These are phyloP conservation scores for Phytopythium oedochilum DNA, from an alignment of 352 stramenopile species.

Conservation along the genomic window DNA sequence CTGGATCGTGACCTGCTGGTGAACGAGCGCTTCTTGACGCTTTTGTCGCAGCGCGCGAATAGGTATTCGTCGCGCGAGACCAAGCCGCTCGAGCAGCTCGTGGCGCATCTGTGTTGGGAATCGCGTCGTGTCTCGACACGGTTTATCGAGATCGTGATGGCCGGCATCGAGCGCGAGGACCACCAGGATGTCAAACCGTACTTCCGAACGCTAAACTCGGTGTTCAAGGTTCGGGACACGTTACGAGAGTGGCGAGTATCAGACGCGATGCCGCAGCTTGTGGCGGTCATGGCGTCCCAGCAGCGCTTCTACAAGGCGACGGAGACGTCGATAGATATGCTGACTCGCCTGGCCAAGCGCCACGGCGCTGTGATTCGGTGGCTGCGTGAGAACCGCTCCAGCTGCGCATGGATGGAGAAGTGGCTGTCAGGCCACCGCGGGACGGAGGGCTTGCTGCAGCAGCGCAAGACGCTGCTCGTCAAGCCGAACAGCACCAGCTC, in stretches of 20 bases:
- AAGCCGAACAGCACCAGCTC: slow-evolving; percentile 83
- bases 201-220: slow-evolving; percentile 78
- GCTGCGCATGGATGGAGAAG: slow-evolving; percentile 80
- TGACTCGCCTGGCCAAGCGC: slow-evolving; percentile 76
- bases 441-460: slow-evolving; percentile 59
- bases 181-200: slow-evolving; percentile 87
- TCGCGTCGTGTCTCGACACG: slow-evolving; percentile 47
- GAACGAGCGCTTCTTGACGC: slow-evolving; percentile 69
- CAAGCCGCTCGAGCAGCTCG: slow-evolving; percentile 71
- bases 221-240: slow-evolving; percentile 77
- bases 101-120: slow-evolving; percentile 78
- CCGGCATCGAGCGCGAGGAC: slow-evolving; percentile 75
- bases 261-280: slow-evolving; percentile 64
- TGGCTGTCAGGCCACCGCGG: slow-evolving; percentile 72
- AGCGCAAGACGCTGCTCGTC: slow-evolving; percentile 70
- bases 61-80: slow-evolving; percentile 73
- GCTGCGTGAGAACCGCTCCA: slow-evolving; percentile 60
- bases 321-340: slow-evolving; percentile 83
- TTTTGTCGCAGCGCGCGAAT: slow-evolving; percentile 68
- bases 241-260: slow-evolving; percentile 51
- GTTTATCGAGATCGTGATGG: slow-evolving; percentile 63
- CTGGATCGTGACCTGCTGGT: slow-evolving; percentile 61
- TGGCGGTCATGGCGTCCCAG: slow-evolving; percentile 80
- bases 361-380: slow-evolving; percentile 56
- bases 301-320: slow-evolving; percentile 86